Base-by-base conservation (phyloP, 345 rosid species). In the Lenwebbia sp. region DNA sequence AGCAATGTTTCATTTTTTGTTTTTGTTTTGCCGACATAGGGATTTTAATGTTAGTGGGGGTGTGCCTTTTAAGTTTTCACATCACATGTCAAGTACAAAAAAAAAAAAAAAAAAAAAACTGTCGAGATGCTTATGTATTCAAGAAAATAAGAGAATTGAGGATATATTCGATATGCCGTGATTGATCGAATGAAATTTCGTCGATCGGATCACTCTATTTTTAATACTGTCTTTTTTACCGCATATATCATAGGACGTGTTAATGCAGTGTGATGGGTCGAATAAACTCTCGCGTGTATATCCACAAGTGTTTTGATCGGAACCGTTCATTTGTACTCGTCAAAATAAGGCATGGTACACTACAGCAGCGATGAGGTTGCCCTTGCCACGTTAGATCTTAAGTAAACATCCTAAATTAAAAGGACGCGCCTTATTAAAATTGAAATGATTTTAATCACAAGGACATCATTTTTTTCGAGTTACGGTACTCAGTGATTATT, bases 381-480 rank as follows among this genome's bases (percentile, higher is more conserved):
- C 6, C 7, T 53, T 53, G 54, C 54, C 7, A 14, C 2, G 21
- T 14, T 5, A 19, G 54, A 13, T 52, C 54, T 51, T 13, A 13
- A 50, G 5, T 51, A 5, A 51, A 51, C 5, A 12, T 12, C 53
- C 5, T 3, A 51, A 51, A 51, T 51, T 51, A 13, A 51, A 51
- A 51, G 10, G 53, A 14, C 15, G 1, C 0, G 0, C 1, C 2
- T 0, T 33, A 17, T 19, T 65, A 19, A 65, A 1, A 33, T 70
- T 65, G 3, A 30, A 65, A 30, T 65, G 23, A 65, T 15, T 65
- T 62, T 30, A 0, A 65, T 65, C 8, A 65, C 4, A 4, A 9
- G 25, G 2, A 12, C 2, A 8, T 1, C 1, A 0, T 28, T 1
- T 2, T 0, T 14, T 30, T 15, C 0, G 0, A 1, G 12, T 65